Evolutionary conservation across 768 basidiomycete genomes (phyloP).

Genomic region (Coprinopsis sp.): DNA sequence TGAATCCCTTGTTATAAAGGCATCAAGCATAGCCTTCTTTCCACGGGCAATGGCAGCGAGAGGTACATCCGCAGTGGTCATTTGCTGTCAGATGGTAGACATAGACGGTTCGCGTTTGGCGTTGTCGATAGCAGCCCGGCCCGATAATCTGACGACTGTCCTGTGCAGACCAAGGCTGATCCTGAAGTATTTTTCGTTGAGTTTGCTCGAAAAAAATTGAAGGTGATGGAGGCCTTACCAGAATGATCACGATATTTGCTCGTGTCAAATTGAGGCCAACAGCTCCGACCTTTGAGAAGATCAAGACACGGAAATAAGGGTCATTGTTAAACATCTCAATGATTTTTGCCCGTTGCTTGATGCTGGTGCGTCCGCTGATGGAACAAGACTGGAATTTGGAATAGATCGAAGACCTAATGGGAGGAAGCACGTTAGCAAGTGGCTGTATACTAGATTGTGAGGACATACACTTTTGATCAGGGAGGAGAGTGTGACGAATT

Average conservation of each 20-base stretch:
- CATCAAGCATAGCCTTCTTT: slow-evolving; percentile 24
- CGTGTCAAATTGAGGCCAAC: slow-evolving; percentile 21
- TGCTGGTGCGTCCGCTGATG: slow-evolving; percentile 14
- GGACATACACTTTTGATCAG: slow-evolving; percentile 17
- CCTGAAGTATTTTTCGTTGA: background rate
- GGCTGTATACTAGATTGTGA: background rate
- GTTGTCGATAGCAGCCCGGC: background rate
- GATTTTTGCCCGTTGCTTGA: slow-evolving; percentile 8
- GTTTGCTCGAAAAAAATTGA: background rate
- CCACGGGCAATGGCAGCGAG: slow-evolving; percentile 17
- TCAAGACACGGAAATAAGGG: slow-evolving; percentile 9
- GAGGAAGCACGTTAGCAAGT: background rate
- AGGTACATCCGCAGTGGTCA: slow-evolving; percentile 21
- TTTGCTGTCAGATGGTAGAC: slow-evolving; percentile 20
- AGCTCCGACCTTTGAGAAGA: slow-evolving; percentile 21
- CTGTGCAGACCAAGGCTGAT: slow-evolving; percentile 10
- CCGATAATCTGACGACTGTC: slow-evolving; percentile 5
- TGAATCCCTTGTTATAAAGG: no score
- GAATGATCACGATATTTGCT: slow-evolving; percentile 18
- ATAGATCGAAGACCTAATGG: slow-evolving; percentile 1
- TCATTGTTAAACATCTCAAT: slow-evolving; percentile 13
- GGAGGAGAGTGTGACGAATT: slow-evolving; percentile 16
- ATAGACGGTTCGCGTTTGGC: background rate
- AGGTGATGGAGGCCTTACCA: slow-evolving; percentile 15
- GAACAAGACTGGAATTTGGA: background rate